Percentiles rank a stretch among this genome's conserved stretches.
These are phyloP conservation scores for Paramecium octaurelia DNA, from an alignment of 73 alveolate species.

Conservation along the genomic window DNA sequence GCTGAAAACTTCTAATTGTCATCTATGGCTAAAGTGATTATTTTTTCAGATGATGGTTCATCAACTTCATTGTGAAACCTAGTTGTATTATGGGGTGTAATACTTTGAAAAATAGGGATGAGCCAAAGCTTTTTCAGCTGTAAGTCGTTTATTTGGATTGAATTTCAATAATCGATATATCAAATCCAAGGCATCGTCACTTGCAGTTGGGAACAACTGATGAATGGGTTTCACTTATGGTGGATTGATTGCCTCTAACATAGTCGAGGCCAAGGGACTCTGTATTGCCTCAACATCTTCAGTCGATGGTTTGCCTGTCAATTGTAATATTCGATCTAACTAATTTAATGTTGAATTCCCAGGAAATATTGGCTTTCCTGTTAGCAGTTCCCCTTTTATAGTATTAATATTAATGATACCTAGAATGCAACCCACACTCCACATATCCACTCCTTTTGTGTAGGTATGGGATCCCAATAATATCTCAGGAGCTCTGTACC, in stretches of 20 bases:
- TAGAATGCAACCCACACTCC: slow-evolving; percentile 92
- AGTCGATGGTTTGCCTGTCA: slow-evolving; percentile 82
- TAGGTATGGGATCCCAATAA: slow-evolving; percentile 84
- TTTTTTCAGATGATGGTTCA: slow-evolving; percentile 80
- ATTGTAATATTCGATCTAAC: slow-evolving; percentile 73
- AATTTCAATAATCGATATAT: slow-evolving; percentile 65
- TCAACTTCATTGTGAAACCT: slow-evolving; percentile 83
- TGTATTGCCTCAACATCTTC: slow-evolving; percentile 85
- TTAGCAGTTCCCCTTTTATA: slow-evolving; percentile 71
- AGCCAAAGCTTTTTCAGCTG: slow-evolving; percentile 78
- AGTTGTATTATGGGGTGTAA: neutral
- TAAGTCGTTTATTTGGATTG: slow-evolving; percentile 82
- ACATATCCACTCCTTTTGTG: slow-evolving; percentile 91
- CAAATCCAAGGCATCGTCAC: slow-evolving; percentile 83
- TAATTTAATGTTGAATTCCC: slow-evolving; percentile 88
- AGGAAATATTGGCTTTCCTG: slow-evolving; percentile 87
- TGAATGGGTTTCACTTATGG: slow-evolving; percentile 68
- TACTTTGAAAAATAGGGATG: slow-evolving; percentile 85
- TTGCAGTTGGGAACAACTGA: slow-evolving; percentile 76
- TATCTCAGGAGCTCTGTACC: slow-evolving; percentile 96
- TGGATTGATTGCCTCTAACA: slow-evolving; percentile 79
- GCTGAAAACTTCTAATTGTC: slow-evolving; percentile 82
- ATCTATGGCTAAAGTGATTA: slow-evolving; percentile 79
- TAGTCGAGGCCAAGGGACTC: slow-evolving; percentile 74
- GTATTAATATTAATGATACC: neutral